A percentile compares a stretch with the other conserved stretches of the same genome.
These are phyloP conservation scores for Leonotis leonurus DNA, from an alignment of 257 asterid genomes.

Conservation along the genomic window DNA sequence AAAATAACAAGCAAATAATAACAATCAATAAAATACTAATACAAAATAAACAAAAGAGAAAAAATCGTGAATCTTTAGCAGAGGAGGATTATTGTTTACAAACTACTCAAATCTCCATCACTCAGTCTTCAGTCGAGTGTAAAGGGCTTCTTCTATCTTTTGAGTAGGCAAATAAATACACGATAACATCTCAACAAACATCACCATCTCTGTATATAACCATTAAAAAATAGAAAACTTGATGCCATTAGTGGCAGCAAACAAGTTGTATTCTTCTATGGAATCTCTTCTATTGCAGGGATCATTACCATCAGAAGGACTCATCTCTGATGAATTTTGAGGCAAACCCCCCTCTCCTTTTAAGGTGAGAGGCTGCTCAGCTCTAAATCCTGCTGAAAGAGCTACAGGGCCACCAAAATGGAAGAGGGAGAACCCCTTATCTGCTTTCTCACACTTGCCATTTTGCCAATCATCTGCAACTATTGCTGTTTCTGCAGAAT, in stretches of 20 bases:
- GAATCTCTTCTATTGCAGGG: conserved; percentile 47
- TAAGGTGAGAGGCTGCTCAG: conserved; percentile 34
- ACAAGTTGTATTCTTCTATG: conserved; percentile 79
- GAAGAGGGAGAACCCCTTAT: conserved; percentile 71
- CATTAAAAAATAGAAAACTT: conserved; percentile 71
- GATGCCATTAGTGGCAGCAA: conserved; percentile 77
- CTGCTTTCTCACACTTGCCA: conserved; percentile 32
- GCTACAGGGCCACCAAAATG: conserved; percentile 93
- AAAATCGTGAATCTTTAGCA: not conserved
- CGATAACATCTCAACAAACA: conserved; percentile 18
- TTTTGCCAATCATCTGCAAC: conserved; percentile 28
- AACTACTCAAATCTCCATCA: conserved; percentile 24
- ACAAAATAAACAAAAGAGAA: not conserved
- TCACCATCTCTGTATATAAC: conserved; percentile 8
- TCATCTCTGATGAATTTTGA: not conserved
- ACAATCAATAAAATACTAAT: conserved; percentile 3
- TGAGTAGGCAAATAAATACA: conserved; percentile 20
- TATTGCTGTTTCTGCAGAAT: conserved; percentile 26
- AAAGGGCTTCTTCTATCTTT: conserved; percentile 20
- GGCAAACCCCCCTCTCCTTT: conserved; percentile 32
- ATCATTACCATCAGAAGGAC: conserved; percentile 20
- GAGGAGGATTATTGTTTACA: conserved; percentile 33
- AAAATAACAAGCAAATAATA: not conserved
- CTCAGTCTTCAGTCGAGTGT: conserved; percentile 24
- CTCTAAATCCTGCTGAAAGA: conserved; percentile 52